These are phyloP conservation scores for Cutaneotrichosporon dermatis DNA, from an alignment of 1,284 basidiomycete species.

Conservation along the genomic window DNA sequence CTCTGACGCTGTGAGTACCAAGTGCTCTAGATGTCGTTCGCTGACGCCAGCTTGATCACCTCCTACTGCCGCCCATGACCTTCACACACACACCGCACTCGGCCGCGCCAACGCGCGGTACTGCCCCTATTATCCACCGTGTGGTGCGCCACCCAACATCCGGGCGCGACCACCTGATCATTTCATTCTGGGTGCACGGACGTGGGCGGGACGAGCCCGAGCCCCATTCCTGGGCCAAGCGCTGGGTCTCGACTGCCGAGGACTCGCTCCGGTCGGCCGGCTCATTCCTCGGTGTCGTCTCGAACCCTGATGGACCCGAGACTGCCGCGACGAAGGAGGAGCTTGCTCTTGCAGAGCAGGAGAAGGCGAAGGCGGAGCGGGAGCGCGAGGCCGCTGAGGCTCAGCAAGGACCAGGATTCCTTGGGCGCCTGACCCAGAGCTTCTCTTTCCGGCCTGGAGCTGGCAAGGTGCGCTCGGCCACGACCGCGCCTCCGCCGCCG, in stretches of 20 bases:
- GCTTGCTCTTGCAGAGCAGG: not conserved
- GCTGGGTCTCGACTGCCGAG: conserved; percentile 6
- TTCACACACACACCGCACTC: conserved; percentile 47
- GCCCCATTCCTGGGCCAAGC: conserved; percentile 19
- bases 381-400: conserved; percentile 5
- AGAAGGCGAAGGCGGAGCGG: not conserved
- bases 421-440: conserved; percentile 2
- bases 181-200: conserved; percentile 49
- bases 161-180: conserved; percentile 44
- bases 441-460: conserved; percentile 6
- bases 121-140: conserved; percentile 38
- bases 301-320: conserved; percentile 9
- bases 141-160: conserved; percentile 38
- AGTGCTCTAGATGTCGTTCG: too few species aligned
- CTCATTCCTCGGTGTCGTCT: conserved; percentile 8
- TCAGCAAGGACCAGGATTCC: conserved; percentile 9
- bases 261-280: conserved; percentile 4
- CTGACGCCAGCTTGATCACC: conserved; percentile 35
- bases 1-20: conserved; percentile 62
- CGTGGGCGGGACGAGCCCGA: conserved; percentile 43
- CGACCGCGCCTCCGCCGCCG: conserved; percentile 32
- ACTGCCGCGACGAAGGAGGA: not conserved
- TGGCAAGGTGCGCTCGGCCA: not conserved
- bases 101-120: conserved; percentile 41
- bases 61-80: conserved; percentile 46